Evolutionary conservation across 2,329 filamentous ascomycete genomes (phyloP).

Genomic region (Elsinoe fawcettii): DNA sequence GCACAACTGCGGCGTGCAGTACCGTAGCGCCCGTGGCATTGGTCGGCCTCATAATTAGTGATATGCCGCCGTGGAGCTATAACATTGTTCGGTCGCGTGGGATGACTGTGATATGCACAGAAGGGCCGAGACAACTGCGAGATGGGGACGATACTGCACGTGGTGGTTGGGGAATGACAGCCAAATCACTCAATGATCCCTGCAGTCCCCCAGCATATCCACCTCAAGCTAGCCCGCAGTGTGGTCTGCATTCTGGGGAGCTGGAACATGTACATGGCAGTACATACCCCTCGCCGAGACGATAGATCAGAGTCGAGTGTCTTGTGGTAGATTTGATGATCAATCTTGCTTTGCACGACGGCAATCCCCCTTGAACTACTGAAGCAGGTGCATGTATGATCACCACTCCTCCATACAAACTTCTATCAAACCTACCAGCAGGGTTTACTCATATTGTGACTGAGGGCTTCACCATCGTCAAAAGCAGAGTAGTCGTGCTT

Average conservation of each 20-base stretch:
- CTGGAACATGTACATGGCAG: background rate
- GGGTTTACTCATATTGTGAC: background rate
- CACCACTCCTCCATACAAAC: background rate
- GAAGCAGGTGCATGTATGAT: background rate
- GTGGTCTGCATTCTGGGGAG: background rate
- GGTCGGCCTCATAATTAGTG: background rate
- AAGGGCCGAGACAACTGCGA: slow-evolving; percentile 1
- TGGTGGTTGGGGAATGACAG: background rate
- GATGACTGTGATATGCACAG: background rate
- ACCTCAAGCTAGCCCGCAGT: background rate
- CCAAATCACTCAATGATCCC: background rate
- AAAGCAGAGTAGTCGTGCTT: background rate
- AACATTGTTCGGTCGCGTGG: background rate
- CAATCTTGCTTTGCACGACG: background rate
- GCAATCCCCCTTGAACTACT: background rate
- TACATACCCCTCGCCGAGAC: background rate
- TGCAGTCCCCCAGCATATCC: background rate
- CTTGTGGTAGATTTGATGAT: background rate
- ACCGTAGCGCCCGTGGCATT: background rate
- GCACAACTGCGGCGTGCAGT: background rate
- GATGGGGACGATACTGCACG: background rate
- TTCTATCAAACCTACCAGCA: background rate
- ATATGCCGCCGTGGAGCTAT: background rate
- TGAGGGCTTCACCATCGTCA: background rate
- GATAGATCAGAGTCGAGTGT: background rate